Base-by-base conservation (phyloP, 2,329 filamentous ascomycete species). In the Colletotrichum sp. region DNA sequence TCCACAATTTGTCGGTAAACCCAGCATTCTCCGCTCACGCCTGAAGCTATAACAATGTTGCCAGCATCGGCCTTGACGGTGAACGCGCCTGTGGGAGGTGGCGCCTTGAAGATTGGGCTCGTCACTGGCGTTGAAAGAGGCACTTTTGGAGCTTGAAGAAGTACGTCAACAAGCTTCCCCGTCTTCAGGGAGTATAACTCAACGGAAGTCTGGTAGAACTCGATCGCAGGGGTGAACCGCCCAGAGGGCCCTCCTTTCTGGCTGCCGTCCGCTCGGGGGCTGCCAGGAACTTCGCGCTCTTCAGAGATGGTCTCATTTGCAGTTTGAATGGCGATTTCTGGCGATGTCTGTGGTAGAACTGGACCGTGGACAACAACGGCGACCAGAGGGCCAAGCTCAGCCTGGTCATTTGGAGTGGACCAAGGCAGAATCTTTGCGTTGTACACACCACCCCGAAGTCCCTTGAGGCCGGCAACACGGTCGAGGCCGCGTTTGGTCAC, bases 131-230 rank as follows among this genome's bases (percentile, higher is more conserved):
- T 86, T 80, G 90, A 88, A 80, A 95, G 84, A 63, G 91, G 86
- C 70, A 92, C 87, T 82, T 92, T 88, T 66, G 94, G 90, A 59
- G 93, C 92, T 80, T 93, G 91, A 76, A 98, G 93, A 10, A 99
- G 87, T 1, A 95, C 94, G 30, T 93, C 91, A 71, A 98, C 85
- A 71, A 92, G 91, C 77, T 91, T 89, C 80, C 93, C 93, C n/a
- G 93, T 95, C 79, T 91, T 92, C 76, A 99, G 87, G 1, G 96
- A 98, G 84, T 96, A 98, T 0, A 99, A 88, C 79, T 98, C 95
- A 8, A 98, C 95, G 1, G 94, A 93, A 0, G 96, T 98, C 84
- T 98, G 96, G 81, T 96, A 98, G 63, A 90, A 89, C 66, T 91
- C 90, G 75, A 93, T 87, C 7, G 83, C 79, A 52, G 85, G 79